Evolutionary conservation across 768 basidiomycete genomes (phyloP), one percentile per base, ranked within the genome.

Genomic region (Xanthoconium stramineum): DNA sequence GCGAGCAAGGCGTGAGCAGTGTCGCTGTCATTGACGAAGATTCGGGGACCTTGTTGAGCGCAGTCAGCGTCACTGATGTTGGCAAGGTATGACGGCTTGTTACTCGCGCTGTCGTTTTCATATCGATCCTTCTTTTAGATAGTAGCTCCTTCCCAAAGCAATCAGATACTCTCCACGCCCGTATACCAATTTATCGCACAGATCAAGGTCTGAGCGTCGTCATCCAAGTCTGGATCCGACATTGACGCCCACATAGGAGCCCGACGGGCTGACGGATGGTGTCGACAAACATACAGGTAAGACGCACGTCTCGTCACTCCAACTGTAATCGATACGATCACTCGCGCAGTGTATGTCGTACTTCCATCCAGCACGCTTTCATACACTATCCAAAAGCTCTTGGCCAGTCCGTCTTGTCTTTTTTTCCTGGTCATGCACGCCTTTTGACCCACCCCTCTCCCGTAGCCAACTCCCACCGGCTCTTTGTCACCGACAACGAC

Each of bases 1-100:
- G 88, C 62, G 88, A 90, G 57, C 81, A 88, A 64, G 91, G 91
- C 24, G 89, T 93, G 28, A 91, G 89, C 65, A 91, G 87, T 62
- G 77, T 91, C 44, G 91, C 90, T 15, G 86, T 92, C 5, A 67
- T 89, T 6, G 86, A 89, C 45, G 84, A 86, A 47, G 83, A 83
- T 32, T 76, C 69, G 3, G 83, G 86, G 5, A 77, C 71, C 44
- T 69, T 92, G 52, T 69, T 89, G 52, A 89, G 90, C 56, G 87
- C 88, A 3, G 84, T 91, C 37, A 90, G 88, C 65, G 91, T 91
- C 6, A 91, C 89, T 7, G 91, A 93, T 66, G 77, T 93, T 37
- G 89, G 89, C 52, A 86, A 83, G 78, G 89, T 87, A 60, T 36
- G 68, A 63, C 29, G 20, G 3, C 14, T 17, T 3, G 5, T n/a